Evolutionary conservation across 768 basidiomycete genomes (phyloP).

Genomic region (Cystobasidium ongulense): DNA sequence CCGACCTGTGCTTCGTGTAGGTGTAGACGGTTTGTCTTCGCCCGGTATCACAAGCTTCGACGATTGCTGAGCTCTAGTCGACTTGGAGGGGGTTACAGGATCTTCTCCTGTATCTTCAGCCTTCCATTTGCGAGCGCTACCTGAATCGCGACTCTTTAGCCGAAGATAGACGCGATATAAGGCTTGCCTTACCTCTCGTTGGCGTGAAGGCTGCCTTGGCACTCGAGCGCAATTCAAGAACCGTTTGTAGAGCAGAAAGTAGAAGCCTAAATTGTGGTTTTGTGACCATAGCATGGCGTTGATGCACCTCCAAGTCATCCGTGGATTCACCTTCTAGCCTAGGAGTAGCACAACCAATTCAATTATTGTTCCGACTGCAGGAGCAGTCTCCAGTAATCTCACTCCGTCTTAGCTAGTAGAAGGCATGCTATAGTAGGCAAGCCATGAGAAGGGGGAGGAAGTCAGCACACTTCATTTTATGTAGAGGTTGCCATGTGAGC

Average conservation of each 20-base stretch:
- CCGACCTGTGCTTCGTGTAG: background rate
- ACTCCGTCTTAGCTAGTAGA: conserved; percentile 13
- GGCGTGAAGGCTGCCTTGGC: conserved; percentile 1
- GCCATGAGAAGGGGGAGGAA: background rate
- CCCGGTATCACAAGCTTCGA: too few species aligned
- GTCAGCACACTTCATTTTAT: too few species aligned
- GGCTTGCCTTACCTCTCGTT: background rate
- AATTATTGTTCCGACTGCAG: background rate
- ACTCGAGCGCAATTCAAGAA: conserved; percentile 1
- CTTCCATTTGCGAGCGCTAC: conserved; percentile 1
- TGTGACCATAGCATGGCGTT: background rate
- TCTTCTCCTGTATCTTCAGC: background rate
- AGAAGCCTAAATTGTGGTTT: background rate
- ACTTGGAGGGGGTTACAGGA: background rate
- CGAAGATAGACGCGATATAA: too few species aligned
- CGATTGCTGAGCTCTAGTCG: background rate
- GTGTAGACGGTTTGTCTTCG: background rate
- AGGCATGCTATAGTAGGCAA: conserved; percentile 7
- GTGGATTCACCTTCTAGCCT: background rate
- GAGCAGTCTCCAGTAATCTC: background rate
- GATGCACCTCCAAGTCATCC: background rate
- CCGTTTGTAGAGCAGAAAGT: background rate
- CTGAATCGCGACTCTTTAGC: background rate
- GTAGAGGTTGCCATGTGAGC: background rate
- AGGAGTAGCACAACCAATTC: background rate